Evolutionary conservation across 805 yeast species (phyloP).

Genomic region (Kodamaea lidongshanica): DNA sequence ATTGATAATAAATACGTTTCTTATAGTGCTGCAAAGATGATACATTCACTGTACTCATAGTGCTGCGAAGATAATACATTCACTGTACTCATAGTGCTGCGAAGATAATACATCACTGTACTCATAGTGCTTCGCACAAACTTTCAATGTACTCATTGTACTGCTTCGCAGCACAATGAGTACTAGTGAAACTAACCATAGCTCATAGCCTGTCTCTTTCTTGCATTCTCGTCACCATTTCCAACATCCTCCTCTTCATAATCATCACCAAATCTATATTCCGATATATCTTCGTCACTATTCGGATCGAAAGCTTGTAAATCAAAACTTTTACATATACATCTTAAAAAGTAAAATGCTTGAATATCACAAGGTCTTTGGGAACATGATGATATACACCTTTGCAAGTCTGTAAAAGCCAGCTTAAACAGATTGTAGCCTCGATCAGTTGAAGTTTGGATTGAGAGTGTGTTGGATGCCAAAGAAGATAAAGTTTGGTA

Average conservation of each 20-base stretch:
- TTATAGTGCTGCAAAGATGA: too few species aligned
- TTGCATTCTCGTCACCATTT: too few species aligned
- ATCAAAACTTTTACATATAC: conserved; percentile 13
- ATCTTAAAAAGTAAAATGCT: conserved; percentile 14
- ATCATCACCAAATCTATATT: conserved; percentile 7
- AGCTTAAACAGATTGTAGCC: conserved; percentile 11
- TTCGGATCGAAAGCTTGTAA: conserved; percentile 14
- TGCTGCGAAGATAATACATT: too few species aligned
- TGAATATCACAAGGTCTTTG: conserved; percentile 11
- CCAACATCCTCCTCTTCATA: conserved; percentile 1
- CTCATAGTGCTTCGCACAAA: too few species aligned
- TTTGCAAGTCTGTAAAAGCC: conserved; percentile 9
- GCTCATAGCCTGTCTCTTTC: too few species aligned
- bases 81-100: too few species aligned
- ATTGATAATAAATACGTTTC: too few species aligned
- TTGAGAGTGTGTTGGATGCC: conserved; percentile 1
- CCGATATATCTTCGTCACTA: conserved; percentile 14
- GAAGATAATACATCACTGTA: too few species aligned
- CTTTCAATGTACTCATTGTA: too few species aligned
- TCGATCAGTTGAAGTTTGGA: conserved; percentile 16
- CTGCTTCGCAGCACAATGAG: too few species aligned
- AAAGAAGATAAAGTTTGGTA: conserved; percentile 12
- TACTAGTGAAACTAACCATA: too few species aligned
- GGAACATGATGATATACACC: conserved; percentile 6
- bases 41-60: too few species aligned